phyloP scores from a whole-genome alignment of 176 grass and related monocot species.

The Poa pratensis region DNA sequence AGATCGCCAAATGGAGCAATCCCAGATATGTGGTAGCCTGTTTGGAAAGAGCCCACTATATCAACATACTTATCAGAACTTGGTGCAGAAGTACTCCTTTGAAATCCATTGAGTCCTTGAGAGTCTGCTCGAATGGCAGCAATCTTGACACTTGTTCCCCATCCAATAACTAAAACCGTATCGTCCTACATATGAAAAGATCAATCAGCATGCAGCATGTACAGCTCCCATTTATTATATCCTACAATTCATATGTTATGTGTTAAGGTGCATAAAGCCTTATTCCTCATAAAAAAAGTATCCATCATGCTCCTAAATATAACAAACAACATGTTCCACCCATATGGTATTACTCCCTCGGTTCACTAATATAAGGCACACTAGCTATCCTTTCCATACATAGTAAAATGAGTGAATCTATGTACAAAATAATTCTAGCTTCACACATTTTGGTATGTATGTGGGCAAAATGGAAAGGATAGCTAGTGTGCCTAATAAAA shows the following conservation, averaged over 20 bases:
- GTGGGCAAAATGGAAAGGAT: too few relatives aligned
- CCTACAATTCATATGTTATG: neutral
- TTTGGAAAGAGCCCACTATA: conserved; percentile 98
- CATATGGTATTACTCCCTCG: neutral
- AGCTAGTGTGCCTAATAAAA: too few relatives aligned
- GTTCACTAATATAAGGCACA: too few relatives aligned
- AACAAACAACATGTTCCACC: conserved; percentile 3
- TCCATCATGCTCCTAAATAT: conserved; percentile 2
- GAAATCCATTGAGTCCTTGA: conserved; percentile 77
- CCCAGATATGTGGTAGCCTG: conserved; percentile 91
- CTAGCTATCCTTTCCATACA: too few relatives aligned
- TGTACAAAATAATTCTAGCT: too few relatives aligned
- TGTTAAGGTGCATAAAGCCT: neutral
- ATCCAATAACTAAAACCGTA: conserved; percentile 92
- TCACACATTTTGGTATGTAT: too few relatives aligned
- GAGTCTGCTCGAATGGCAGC: conserved; percentile 82
- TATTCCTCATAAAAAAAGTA: conserved; percentile 6
- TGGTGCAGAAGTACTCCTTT: conserved; percentile 60
- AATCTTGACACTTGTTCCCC: conserved; percentile 91
- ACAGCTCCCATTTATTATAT: conserved; percentile 14
- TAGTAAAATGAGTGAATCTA: too few relatives aligned
- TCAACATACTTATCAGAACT: conserved; percentile 87
- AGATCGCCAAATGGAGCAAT: conserved; percentile 95
- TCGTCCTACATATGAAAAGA: conserved; percentile 67
- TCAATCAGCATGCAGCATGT: conserved; percentile 35